Base-by-base conservation (phyloP, 805 yeast species). In the Myxozyma monticola region DNA sequence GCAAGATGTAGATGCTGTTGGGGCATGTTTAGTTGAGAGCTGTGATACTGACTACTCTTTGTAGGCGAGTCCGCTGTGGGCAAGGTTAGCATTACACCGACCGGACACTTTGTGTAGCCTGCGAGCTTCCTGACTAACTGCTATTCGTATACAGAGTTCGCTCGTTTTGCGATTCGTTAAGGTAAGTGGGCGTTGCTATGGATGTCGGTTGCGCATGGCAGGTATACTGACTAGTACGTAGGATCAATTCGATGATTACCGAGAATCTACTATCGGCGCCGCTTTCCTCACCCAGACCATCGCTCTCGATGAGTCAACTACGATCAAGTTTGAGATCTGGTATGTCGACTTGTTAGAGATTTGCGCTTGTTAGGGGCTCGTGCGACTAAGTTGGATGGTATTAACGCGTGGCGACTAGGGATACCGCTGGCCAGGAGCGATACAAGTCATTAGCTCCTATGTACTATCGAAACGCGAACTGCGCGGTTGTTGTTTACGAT, bases 251-350 rank as follows among this genome's bases (percentile, higher is more conserved):
- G 93, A 88, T 59, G 83, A 80, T 26, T 79, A 80, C 58, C 79
- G 91, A 51, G 88, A 95, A 60, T 86, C 95, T 37, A 93, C 99
- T 1, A 93, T 93, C 48, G 99, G 99, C n/a, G 99, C 99, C 3
- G 99, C 98, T 0, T 93, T 91, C 68, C 77, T 93, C 34, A 88
- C 97, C 15, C 95, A 89, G 65, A 81, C 85, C 9, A 73, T 85
- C 10, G 72, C 73, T 9, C 57, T 80, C 6, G 78, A 73, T 45
- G 59, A 66, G 14, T 65, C 71, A 55, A 68, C 77, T 31, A 71
- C 70, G 33, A 76, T 68, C 51, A 71, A 65, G 66, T 82, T 68
- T 45, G 80, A 76, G 56, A 76, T 76, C 30, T 76, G 80, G 76
- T 63, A 60, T 10, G 64, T 35, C 9, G 14, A 18, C 15, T 17